Evolutionary conservation across 2,329 filamentous ascomycete genomes (phyloP), one percentile per base, ranked within the genome.

Genomic region (Clonostachys chloroleuca): DNA sequence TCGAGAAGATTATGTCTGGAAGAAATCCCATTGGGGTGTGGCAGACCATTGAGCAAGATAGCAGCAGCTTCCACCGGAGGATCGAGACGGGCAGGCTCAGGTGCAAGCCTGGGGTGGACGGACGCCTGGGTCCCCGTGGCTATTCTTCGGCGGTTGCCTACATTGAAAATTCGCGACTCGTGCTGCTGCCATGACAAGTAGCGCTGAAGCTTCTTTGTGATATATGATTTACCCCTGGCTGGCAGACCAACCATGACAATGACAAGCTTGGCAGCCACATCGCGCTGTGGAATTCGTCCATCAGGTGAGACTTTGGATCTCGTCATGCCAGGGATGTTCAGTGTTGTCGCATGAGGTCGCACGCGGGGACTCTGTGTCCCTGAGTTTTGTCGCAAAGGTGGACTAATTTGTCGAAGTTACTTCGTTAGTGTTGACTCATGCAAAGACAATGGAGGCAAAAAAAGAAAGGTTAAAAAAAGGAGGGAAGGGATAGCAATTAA

Each of bases 181-280:
- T 99, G 92, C 62, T 99, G 94, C 60, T 96, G 84, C 94, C 94
- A 99, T 44, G 95, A 92, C 44, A 99, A 73, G 63, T 97, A 99
- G 51, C 94, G 82, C 49, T 94, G 88, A 52, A 99, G 81, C 72
- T 99, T 99, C 75, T 97, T 97, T 51, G 94, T 97, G 59, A 99
- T 95, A 69, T 99, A 99, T 47, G 92, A 96, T 72, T 99, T 99
- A 63, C 94, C 94, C 59, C 94, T 80, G 10, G 94, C 94, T 4
- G 94, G 94, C 58, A 99, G 73, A 53, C 94, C 94, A 51, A 99
- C 94, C 94, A 99, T 99, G 64, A 99, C 84, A 59, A 99, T 95
- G 62, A 97, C 90, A 52, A 99, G 77, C 75, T 99, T 99, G 39
- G 94, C 88, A 44, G 92, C 94, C 44, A 99, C 88, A 77, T 99